Evolutionary conservation across 129 eudicot genomes (phyloP), one percentile per base, ranked within the genome.

Genomic region (Flaveria robusta): DNA sequence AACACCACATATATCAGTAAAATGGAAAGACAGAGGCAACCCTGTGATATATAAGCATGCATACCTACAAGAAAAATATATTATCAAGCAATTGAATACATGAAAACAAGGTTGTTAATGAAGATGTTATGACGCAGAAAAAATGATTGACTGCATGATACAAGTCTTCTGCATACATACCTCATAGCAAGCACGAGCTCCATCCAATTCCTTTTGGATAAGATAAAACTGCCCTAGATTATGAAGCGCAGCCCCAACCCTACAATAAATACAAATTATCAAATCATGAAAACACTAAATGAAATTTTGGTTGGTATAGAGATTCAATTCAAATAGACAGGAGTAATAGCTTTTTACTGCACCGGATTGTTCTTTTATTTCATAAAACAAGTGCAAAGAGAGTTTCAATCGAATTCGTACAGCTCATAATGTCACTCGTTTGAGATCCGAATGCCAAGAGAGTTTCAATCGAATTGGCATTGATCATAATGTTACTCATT

Each of bases 191-290:
- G 41, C 81, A 75, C 77, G 87, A 75, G 99, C 96, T 66, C 76
- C 72, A 42, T 91, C 90, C 77, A 94, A 77, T 71, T 91, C 84
- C 51, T 91, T 68, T 66, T 89, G 90, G n/a, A 82, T 80, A 72
- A 85, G 83, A 68, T 89, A 94, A 80, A 91, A 94, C 56, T 87
- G 96, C 34, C 99, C 99, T 20, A 94, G 86, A 77, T 94, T 94
- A 85, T 94, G 99, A 80, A 94, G 89, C 49, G 97, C 97, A 58
- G 96, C 97, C 45, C 96, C 99, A 76, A 94, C 97, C 81, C 99
- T 94, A 68, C 47, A 82, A 81, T 3, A 15, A 31, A 79, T 27
- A 49, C 20, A 76, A 19, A 51, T 47, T 75, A 31, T 34, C 47
- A 43, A 56, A 14, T 37, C 73, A 50, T 49, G 54, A 76, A 56